Conservation (phyloP, 345 rosid species). For the Odontarrhena argentea region DNA sequence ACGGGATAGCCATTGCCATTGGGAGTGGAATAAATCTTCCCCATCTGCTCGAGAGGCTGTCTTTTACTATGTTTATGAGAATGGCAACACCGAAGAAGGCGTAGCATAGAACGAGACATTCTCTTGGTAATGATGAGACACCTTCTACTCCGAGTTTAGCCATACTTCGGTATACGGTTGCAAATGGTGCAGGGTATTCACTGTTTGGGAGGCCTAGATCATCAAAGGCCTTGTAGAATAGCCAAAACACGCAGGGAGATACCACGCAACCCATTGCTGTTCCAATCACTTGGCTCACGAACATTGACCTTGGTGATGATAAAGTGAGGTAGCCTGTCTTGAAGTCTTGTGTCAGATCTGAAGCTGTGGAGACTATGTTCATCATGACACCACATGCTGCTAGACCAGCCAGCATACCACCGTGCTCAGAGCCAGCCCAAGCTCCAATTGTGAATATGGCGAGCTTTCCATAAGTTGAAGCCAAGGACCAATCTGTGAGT, state of each 20-base stretch:
- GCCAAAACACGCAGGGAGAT: constrained; percentile 80
- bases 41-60: constrained; percentile 43
- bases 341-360: constrained; percentile 83
- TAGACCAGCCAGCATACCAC: constrained; percentile 77
- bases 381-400: constrained; percentile 93
- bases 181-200: constrained; percentile 69
- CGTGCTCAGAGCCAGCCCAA: constrained; percentile 68
- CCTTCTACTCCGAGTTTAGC: constrained; percentile 75
- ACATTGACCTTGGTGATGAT: constrained; percentile 77
- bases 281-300: constrained; percentile 75
- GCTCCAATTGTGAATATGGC: constrained; percentile 74
- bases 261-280: constrained; percentile 85
- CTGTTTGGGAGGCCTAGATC: constrained; percentile 57
- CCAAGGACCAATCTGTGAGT: constrained; percentile 86
- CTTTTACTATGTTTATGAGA: constrained; percentile 55
- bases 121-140: constrained; percentile 66
- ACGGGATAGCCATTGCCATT: constrained; percentile 92
- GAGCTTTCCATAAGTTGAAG: constrained; percentile 80
- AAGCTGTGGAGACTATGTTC: constrained; percentile 85
- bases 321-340: constrained; percentile 89
- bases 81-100: constrained; percentile 63
- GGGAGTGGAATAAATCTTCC: constrained; percentile 67
- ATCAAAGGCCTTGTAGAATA: constrained; percentile 69
- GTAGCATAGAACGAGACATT: constrained; percentile 67
- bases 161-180: constrained; percentile 58